A percentile compares a stretch with the other conserved stretches of the same genome.
Evolutionary conservation across 2,329 filamentous ascomycete genomes (phyloP).

Genomic region (Fusarium sp.): DNA sequence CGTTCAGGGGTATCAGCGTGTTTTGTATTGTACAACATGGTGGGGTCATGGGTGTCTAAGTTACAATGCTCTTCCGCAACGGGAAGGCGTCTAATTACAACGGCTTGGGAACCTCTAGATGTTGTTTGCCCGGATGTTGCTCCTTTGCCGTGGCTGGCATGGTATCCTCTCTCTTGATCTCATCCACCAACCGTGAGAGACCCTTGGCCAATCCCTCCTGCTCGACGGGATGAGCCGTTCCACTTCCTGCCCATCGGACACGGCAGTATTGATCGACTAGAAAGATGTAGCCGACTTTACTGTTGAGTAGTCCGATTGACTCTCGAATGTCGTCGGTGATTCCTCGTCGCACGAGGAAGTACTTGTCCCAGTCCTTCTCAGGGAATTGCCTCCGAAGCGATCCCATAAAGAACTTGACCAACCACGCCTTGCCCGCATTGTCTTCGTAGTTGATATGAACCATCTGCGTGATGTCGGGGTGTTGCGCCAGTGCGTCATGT

Average conservation of each 20-base stretch:
- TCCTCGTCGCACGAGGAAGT: slow-evolving; percentile 71
- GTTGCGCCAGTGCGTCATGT: slow-evolving; percentile 67
- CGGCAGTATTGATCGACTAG: slow-evolving; percentile 87
- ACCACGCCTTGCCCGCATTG: slow-evolving; percentile 74
- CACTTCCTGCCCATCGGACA: slow-evolving; percentile 95
- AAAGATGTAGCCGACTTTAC: slow-evolving; percentile 94
- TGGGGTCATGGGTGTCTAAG: slow-evolving; percentile 42
- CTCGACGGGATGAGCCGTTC: slow-evolving; percentile 73
- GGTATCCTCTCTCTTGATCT: slow-evolving; percentile 58
- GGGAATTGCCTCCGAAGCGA: slow-evolving; percentile 63
- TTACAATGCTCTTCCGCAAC: slow-evolving; percentile 36
- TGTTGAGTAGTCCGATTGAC: slow-evolving; percentile 80
- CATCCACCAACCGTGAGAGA: slow-evolving; percentile 71
- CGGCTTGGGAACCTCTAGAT: slow-evolving; percentile 44
- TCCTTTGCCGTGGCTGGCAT: slow-evolving; percentile 51
- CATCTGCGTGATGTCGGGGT: slow-evolving; percentile 72
- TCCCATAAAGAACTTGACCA: slow-evolving; percentile 68
- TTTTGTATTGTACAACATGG: slow-evolving; percentile 49
- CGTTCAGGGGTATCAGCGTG: slow-evolving; percentile 55
- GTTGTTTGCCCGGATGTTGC: slow-evolving; percentile 48
- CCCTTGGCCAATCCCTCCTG: slow-evolving; percentile 74
- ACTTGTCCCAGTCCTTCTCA: slow-evolving; percentile 67
- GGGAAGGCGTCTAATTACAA: slow-evolving; percentile 38
- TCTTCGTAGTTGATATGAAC: slow-evolving; percentile 93
- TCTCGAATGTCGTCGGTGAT: slow-evolving; percentile 72